Evolutionary conservation across 1,284 basidiomycete genomes (phyloP).

Genomic region (Xanthoconium separans): DNA sequence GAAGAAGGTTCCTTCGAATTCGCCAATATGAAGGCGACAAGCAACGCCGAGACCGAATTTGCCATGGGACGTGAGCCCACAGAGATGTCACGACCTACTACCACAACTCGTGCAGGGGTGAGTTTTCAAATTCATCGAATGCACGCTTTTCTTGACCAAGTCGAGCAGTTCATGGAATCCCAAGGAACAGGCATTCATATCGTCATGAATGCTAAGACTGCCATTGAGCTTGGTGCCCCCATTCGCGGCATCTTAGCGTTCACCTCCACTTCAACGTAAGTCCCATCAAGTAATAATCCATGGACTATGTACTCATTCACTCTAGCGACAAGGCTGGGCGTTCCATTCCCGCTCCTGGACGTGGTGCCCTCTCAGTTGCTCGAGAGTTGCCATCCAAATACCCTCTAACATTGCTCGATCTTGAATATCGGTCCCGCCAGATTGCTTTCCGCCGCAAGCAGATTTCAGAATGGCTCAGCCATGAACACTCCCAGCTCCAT

Average conservation of each 20-base stretch:
- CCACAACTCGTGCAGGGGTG: conserved; percentile 90
- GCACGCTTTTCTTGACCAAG: conserved; percentile 17
- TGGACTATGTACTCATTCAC: conserved; percentile 11
- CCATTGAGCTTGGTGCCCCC: conserved; percentile 90
- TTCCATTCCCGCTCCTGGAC: conserved; percentile 91
- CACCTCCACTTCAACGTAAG: conserved; percentile 94
- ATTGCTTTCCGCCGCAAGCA: conserved; percentile 91
- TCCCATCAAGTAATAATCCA: conserved; percentile 17
- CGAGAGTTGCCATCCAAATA: conserved; percentile 77
- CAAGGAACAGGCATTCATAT: conserved; percentile 97
- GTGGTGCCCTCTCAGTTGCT: conserved; percentile 85
- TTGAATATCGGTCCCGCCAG: conserved; percentile 88
- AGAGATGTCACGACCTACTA: conserved; percentile 98
- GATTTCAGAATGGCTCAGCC: conserved; percentile 89
- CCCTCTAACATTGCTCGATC: conserved; percentile 73
- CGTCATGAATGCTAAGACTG: conserved; percentile 95
- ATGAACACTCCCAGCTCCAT: conserved; percentile 83
- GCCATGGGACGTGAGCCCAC: conserved; percentile 98
- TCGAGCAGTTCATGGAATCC: conserved; percentile 87
- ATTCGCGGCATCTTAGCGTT: conserved; percentile 94
- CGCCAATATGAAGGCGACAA: conserved; percentile 99
- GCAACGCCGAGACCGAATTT: conserved; percentile 94
- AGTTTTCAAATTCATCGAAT: conserved; percentile 26
- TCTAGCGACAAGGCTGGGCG: conserved; percentile 90
- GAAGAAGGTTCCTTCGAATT: conserved; percentile 98